A percentile compares a stretch with the other conserved stretches of the same genome.
phyloP scores from a whole-genome alignment of 1,284 basidiomycete genomes.

The Ganoderma meredithae region DNA sequence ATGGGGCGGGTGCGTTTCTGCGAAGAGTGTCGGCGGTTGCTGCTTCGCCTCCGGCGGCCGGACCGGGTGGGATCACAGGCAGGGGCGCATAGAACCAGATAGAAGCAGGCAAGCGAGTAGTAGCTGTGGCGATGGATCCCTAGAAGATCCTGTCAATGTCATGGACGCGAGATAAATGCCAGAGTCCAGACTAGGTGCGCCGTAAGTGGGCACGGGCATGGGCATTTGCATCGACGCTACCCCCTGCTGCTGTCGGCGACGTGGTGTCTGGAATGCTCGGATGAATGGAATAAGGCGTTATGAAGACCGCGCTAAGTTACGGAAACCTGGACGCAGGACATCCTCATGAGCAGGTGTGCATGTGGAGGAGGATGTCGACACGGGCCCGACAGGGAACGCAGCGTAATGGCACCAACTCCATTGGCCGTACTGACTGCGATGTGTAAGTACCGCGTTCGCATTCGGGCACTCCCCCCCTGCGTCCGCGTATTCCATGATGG shows the following conservation, averaged over 20 bases:
- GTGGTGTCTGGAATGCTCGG: not conserved
- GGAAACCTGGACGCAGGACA: not conserved
- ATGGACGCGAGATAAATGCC: not conserved
- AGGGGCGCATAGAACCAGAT: no score
- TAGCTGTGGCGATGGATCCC: conserved; percentile 9
- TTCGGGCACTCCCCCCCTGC: not conserved
- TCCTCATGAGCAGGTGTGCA: not conserved
- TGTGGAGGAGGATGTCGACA: not conserved
- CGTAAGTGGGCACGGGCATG: not conserved
- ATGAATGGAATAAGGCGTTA: not conserved
- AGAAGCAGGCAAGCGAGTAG: conserved; percentile 8
- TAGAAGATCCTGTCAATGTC: not conserved
- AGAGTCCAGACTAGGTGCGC: no score
- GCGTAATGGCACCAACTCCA: not conserved
- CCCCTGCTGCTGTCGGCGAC: not conserved
- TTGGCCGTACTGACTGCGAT: not conserved
- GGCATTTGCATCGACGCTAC: no score
- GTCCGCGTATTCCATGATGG: not conserved
- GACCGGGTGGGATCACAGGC: conserved; percentile 10
- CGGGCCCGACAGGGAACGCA: not conserved
- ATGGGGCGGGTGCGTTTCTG: conserved; percentile 5
- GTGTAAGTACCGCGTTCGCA: not conserved
- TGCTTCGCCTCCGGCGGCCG: conserved; percentile 10
- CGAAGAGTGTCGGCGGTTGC: not conserved
- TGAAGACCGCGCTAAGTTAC: not conserved